phyloP scores from a whole-genome alignment of 1,284 basidiomycete genomes.

The Coniferiporia weirii region DNA sequence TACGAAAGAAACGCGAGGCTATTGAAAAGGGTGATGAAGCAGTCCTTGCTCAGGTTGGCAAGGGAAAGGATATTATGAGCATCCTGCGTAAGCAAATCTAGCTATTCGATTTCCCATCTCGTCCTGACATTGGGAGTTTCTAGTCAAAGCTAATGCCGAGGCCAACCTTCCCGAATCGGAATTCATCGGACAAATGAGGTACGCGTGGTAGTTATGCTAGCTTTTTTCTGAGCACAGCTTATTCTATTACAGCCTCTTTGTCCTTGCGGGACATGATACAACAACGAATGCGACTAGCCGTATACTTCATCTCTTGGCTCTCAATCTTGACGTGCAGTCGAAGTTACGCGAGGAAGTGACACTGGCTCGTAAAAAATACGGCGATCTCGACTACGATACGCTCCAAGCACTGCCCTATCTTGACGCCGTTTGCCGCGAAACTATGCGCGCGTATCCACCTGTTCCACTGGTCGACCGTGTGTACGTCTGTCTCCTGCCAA shows the following conservation, averaged over 20 bases:
- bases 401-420: slow-evolving; percentile 32
- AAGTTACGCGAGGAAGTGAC: slow-evolving; percentile 27
- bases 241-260: slow-evolving; percentile 23
- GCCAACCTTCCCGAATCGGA: slow-evolving; percentile 29
- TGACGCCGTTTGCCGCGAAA: slow-evolving; percentile 36
- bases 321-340: slow-evolving; percentile 24
- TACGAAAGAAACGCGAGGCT: slow-evolving; percentile 21
- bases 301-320: slow-evolving; percentile 27
- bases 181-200: slow-evolving; percentile 27
- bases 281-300: slow-evolving; percentile 26
- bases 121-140: neutral
- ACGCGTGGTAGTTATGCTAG: slow-evolving; percentile 29
- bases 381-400: slow-evolving; percentile 30
- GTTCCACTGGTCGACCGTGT: slow-evolving; percentile 24
- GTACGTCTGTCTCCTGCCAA: neutral
- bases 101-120: neutral
- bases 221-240: slow-evolving; percentile 15
- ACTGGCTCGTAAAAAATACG: slow-evolving; percentile 19
- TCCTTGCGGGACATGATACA: slow-evolving; percentile 30
- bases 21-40: slow-evolving; percentile 23
- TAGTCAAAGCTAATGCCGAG: slow-evolving; percentile 20
- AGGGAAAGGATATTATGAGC: slow-evolving; percentile 30
- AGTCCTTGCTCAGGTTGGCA: slow-evolving; percentile 23
- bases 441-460: slow-evolving; percentile 31
- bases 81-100: slow-evolving; percentile 25